Base-by-base conservation (phyloP, 495 filamentous ascomycete species). In the Podospora anserina region DNA sequence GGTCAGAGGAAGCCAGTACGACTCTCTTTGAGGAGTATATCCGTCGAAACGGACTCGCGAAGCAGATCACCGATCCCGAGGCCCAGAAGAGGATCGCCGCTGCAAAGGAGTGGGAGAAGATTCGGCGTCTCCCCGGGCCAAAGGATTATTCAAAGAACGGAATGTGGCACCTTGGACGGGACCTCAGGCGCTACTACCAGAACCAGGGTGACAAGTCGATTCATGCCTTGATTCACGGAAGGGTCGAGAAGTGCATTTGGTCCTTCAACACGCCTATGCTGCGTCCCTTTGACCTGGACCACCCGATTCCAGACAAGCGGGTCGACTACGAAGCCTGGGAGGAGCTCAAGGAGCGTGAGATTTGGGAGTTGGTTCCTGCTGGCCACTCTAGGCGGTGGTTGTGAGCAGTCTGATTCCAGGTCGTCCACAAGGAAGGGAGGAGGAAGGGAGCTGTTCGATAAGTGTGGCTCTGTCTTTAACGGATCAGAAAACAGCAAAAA, bases 241-340 rank as follows among this genome's bases (percentile, higher is more conserved):
- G 39, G 13, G 39, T 49, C 6, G 39, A 28, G 32, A 27, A 39
- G 19, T 67, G 63, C 0, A 58, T 9, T 15, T 2, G 0, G 61
- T 61, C 4, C 39, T n/a, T 70, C 59, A 18, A 18, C 32, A 70
- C 65, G 2, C 54, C 55, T 13, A 19, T 9, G 20, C 18, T 18
- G 7, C 27, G 5, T 18, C 65, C 68, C 0, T 70, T 67, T 55
- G 64, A 64, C 39, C 16, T 59, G 7, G 68, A 70, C 65, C 15
- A 61, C 53, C 64, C 64, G 4, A 3, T 60, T 18, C 65, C 54
- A 2, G 53, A 70, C 61, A 53, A 60, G n/a, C 3, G 5, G 1
- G 5, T 66, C 0, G 3, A 70, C 28, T 0, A 1, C 15, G 11
- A 53, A 7, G 61, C 11, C 9, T 66, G 66, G 30, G 16, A 44